Base-by-base conservation (phyloP, 208 protist genomes). In the Tritrichomonas musculus region DNA sequence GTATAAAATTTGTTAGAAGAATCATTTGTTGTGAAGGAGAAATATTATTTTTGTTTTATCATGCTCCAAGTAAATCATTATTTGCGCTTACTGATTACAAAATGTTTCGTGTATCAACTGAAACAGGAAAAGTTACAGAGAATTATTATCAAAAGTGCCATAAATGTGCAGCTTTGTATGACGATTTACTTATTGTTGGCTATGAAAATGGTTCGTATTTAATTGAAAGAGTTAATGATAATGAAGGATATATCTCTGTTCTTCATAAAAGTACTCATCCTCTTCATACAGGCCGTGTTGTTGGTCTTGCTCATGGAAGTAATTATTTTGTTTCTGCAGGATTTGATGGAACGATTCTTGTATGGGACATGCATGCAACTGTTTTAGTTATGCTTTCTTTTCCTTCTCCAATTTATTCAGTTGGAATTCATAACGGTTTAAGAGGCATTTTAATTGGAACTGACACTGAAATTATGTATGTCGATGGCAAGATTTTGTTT, bases 151-250 rank as follows among this genome's bases (percentile, higher is more conserved):
- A 27, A 25, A 27, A 36, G 11, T 39, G 27, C 50, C 20, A 41
- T 27, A 82, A 11, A 30, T n/a, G 47, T 82, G 33, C 73, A 53
- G 17, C 33, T 50, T 27, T 82, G 11, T 82, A 39, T 50, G 41
- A 39, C 22, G 22, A 41, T 50, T 47, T 47, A 27, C 33, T 82
- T 44, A 39, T 82, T 82, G 41, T 82, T 50, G 73, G 73, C 14
- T 82, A 82, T 82, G 73, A 82, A 82, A 39, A 82, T 82, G 73
- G 73, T 30, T 50, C 73, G n/a, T 82, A 50, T 25, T 30, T 47
- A 4, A 82, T 82, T 82, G 33, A 17, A 50, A 82, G 41, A 27
- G 27, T 82, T 50, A 9, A 44, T 22, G 41, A 82, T 25, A 50
- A 82, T 47, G 27, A 53, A 17, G 53, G 53, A 60, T n/a, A n/a